Conservation (phyloP, 1,284 basidiomycete genomes). For the Prillingera fragicola region DNA sequence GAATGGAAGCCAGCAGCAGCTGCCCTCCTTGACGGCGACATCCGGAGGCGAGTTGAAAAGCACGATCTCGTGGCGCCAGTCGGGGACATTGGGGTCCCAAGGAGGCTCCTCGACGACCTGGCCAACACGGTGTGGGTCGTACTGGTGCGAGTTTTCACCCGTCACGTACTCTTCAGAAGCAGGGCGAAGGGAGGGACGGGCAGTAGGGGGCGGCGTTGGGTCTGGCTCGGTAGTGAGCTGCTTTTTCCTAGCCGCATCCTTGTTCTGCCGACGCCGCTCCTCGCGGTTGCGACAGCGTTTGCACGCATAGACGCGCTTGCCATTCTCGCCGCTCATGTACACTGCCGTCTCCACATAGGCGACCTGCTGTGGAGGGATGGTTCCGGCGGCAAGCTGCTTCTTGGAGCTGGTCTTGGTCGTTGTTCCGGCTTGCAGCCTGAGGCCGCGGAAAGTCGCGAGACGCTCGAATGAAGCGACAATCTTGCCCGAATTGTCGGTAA, state of each 20-base stretch:
- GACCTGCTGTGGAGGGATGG: slow-evolving; percentile 33
- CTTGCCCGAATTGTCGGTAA: slow-evolving; percentile 26
- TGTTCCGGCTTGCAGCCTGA: slow-evolving; percentile 38
- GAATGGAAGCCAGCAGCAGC: slow-evolving; percentile 74
- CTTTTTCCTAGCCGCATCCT: slow-evolving; percentile 40
- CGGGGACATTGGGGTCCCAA: slow-evolving; percentile 36
- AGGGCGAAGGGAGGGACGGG: slow-evolving; percentile 15
- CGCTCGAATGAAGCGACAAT: slow-evolving; percentile 34
- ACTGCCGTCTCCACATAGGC: slow-evolving; percentile 44
- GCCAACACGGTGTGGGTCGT: slow-evolving; percentile 33
- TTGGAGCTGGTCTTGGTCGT: slow-evolving; percentile 42
- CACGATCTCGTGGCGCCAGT: slow-evolving; percentile 62
- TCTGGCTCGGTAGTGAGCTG: slow-evolving; percentile 29
- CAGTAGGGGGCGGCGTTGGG: slow-evolving; percentile 14
- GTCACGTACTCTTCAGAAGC: slow-evolving; percentile 38
- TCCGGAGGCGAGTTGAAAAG: slow-evolving; percentile 94
- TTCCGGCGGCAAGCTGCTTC: slow-evolving; percentile 41
- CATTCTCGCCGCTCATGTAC: slow-evolving; percentile 41
- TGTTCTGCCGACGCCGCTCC: slow-evolving; percentile 51
- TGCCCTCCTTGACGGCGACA: slow-evolving; percentile 82
- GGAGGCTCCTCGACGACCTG: slow-evolving; percentile 42
- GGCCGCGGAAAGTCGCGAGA: slow-evolving; percentile 33
- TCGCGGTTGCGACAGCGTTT: slow-evolving; percentile 77
- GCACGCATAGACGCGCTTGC: slow-evolving; percentile 63
- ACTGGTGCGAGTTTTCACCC: slow-evolving; percentile 35